Conservation (phyloP, 371 early-diverging fungal species). For the Lichtheimia ramosa region DNA sequence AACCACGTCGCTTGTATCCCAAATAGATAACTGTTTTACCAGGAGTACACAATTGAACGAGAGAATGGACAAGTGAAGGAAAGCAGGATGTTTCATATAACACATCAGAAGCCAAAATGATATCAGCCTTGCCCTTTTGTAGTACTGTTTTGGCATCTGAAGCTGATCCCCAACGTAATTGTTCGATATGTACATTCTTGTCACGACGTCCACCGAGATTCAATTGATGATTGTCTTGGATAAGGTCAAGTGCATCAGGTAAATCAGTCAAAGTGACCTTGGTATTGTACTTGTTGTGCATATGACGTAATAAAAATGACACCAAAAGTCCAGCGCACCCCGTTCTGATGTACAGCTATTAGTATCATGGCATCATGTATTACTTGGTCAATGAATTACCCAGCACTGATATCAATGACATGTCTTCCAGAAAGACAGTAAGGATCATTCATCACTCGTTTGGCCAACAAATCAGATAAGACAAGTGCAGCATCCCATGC, state of each 20-base stretch:
- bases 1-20: constrained; percentile 57
- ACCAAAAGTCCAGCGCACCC: constrained; percentile 42
- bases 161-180: constrained; percentile 32
- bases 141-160: constrained; percentile 10
- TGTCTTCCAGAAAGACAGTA: constrained; percentile 26
- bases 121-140: constrained; percentile 28
- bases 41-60: constrained; percentile 35
- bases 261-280: constrained; percentile 40
- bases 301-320: constrained; percentile 24
- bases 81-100: constrained; percentile 50
- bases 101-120: constrained; percentile 59
- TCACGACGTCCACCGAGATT: constrained; percentile 21
- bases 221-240: constrained; percentile 25
- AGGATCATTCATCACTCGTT: constrained; percentile 23
- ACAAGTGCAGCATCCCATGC: constrained; percentile 65
- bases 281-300: not conserved
- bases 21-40: constrained; percentile 42
- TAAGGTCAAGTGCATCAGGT: constrained; percentile 35
- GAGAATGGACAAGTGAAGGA: constrained; percentile 36
- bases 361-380: not conserved
- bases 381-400: constrained; percentile 23
- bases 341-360: constrained; percentile 19
- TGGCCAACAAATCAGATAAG: constrained; percentile 41
- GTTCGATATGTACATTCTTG: constrained; percentile 19
- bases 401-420: constrained; percentile 53